These are phyloP conservation scores for Fusarium proliferatum DNA, from an alignment of 2,329 filamentous ascomycete species.

Conservation along the genomic window DNA sequence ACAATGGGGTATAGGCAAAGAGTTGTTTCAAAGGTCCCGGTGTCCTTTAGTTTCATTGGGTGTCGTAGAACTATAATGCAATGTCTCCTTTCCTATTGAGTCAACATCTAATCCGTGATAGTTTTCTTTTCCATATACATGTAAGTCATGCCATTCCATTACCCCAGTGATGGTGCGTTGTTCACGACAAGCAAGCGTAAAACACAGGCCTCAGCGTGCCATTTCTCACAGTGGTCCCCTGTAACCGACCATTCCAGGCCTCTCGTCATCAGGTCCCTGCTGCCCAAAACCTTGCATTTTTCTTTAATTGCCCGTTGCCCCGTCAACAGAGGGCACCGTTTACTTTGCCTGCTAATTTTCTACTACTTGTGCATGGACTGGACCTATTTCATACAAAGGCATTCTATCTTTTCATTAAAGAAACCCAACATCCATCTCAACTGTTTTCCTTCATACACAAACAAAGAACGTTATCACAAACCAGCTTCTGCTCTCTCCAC, in stretches of 20 bases:
- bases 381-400: slow-evolving; percentile 21
- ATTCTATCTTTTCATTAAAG: slow-evolving; percentile 29
- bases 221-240: slow-evolving; percentile 32
- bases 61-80: background rate
- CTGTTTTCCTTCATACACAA: slow-evolving; percentile 9
- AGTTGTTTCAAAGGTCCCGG: slow-evolving; percentile 1
- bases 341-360: slow-evolving; percentile 39
- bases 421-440: slow-evolving; percentile 15
- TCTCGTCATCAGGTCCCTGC: slow-evolving; percentile 18
- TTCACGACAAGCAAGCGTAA: slow-evolving; percentile 22
- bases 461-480: slow-evolving; percentile 17
- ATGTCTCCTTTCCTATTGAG: slow-evolving; percentile 1
- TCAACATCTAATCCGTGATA: slow-evolving; percentile 2
- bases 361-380: slow-evolving; percentile 19
- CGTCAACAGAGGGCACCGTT: slow-evolving; percentile 38
- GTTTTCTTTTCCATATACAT: background rate
- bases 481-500: background rate
- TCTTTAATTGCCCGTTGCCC: slow-evolving; percentile 40
- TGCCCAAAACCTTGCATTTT: slow-evolving; percentile 22
- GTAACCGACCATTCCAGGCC: slow-evolving; percentile 26
- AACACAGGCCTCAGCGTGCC: slow-evolving; percentile 20
- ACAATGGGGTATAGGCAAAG: background rate
- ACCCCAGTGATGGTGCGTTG: slow-evolving; percentile 42
- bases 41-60: slow-evolving; percentile 1
- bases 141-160: slow-evolving; percentile 34